phyloP scores from a whole-genome alignment of 129 eudicot species.

The Oenanthe sinensis region DNA sequence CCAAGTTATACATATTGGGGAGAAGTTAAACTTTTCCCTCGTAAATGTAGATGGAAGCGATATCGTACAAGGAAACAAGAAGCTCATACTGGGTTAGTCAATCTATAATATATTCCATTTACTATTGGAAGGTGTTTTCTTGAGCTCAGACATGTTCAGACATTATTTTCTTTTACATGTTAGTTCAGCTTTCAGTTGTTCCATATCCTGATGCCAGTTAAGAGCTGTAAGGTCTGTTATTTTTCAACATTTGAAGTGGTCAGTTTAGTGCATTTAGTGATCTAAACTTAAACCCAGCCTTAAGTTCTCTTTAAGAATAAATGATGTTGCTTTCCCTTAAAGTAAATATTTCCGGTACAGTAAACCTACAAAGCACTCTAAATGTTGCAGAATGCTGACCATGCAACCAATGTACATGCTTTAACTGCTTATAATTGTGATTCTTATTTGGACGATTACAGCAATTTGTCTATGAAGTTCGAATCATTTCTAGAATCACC shows the following conservation, averaged over 20 bases:
- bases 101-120: background rate
- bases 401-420: background rate
- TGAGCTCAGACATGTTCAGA: no score
- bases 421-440: background rate
- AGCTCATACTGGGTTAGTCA: conserved; percentile 54
- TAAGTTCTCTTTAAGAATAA: background rate
- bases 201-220: no score
- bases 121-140: background rate
- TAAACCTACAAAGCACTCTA: background rate
- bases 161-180: no score
- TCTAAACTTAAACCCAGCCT: background rate
- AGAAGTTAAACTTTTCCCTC: conserved; percentile 55
- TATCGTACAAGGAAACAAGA: conserved; percentile 70
- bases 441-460: background rate
- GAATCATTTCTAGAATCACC: background rate
- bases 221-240: no score
- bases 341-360: background rate
- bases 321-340: background rate
- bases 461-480: no score
- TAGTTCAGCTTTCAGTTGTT: no score
- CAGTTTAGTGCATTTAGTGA: no score
- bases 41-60: conserved; percentile 65
- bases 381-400: background rate
- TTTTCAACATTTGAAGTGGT: no score
- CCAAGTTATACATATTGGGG: conserved; percentile 67